These are phyloP conservation scores for Trypanosoma melophagium DNA, from an alignment of 208 protist species.

Conservation along the genomic window DNA sequence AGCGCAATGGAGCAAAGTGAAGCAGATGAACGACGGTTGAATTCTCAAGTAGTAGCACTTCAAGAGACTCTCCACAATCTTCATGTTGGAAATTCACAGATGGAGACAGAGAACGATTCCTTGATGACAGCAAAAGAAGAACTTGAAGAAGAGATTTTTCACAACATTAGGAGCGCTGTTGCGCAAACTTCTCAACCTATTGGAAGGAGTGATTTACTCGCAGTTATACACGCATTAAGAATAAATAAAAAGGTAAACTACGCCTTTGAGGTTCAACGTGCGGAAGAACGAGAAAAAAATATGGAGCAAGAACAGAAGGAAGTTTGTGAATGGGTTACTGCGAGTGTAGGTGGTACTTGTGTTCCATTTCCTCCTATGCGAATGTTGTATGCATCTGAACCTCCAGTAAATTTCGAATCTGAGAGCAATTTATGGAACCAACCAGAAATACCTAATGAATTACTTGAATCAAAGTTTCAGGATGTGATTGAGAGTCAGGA, in stretches of 20 bases:
- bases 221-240: constrained; percentile 23
- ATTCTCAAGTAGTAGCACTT: constrained; percentile 42
- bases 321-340: constrained; percentile 33
- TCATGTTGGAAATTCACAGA: constrained; percentile 17
- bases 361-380: constrained; percentile 27
- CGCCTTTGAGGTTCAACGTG: constrained; percentile 26
- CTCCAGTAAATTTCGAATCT: not conserved
- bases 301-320: constrained; percentile 21
- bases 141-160: constrained; percentile 23
- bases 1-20: constrained; percentile 41
- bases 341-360: constrained; percentile 9
- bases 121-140: constrained; percentile 13
- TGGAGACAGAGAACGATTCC: constrained; percentile 26
- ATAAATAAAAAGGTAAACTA: constrained; percentile 26
- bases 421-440: constrained; percentile 1
- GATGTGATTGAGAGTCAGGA: constrained; percentile 16
- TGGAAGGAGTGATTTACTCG: constrained; percentile 23
- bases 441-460: constrained; percentile 2
- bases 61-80: constrained; percentile 14
- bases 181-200: constrained; percentile 24
- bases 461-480: constrained; percentile 18
- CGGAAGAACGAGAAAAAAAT: constrained; percentile 12
- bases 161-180: constrained; percentile 9
- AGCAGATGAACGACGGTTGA: constrained; percentile 36
- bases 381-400: constrained; percentile 8